These are phyloP conservation scores for Geotrichum reessii DNA, from an alignment of 1,139 yeast species.

Conservation along the genomic window DNA sequence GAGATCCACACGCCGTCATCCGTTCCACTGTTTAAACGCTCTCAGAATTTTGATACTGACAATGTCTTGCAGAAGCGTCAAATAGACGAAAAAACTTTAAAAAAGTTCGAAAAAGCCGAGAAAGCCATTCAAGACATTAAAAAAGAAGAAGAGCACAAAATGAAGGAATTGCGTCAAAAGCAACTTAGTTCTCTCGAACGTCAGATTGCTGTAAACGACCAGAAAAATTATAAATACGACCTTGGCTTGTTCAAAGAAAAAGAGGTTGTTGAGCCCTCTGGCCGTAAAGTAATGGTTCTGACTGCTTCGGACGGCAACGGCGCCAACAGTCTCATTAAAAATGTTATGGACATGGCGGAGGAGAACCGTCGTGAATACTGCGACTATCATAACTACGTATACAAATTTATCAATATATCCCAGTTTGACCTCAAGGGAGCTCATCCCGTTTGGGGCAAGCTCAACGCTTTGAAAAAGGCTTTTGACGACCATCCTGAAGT, in stretches of 20 bases:
- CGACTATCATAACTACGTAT: slow-evolving; percentile 30
- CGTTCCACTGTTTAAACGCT: background rate
- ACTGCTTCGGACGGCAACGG: slow-evolving; percentile 33
- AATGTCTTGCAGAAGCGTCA: background rate
- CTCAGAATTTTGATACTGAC: background rate
- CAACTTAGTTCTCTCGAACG: slow-evolving; percentile 4
- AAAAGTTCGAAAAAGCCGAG: slow-evolving; percentile 15
- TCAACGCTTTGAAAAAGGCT: slow-evolving; percentile 24
- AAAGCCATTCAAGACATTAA: slow-evolving; percentile 10
- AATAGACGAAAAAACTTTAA: background rate
- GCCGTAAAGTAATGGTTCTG: slow-evolving; percentile 28
- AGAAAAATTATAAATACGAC: slow-evolving; percentile 8
- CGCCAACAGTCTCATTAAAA: slow-evolving; percentile 23
- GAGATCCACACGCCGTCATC: background rate
- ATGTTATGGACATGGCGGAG: slow-evolving; percentile 27
- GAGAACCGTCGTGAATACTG: slow-evolving; percentile 34
- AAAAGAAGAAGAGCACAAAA: slow-evolving; percentile 12
- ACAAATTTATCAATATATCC: slow-evolving; percentile 30
- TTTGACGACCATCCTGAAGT: slow-evolving; percentile 25
- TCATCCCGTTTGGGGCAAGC: slow-evolving; percentile 27
- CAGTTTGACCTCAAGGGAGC: slow-evolving; percentile 18
- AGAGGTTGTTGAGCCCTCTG: slow-evolving; percentile 18
- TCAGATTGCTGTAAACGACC: slow-evolving; percentile 12
- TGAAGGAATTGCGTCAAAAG: slow-evolving; percentile 14
- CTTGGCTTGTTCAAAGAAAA: slow-evolving; percentile 3